phyloP scores from a whole-genome alignment of 345 rosid genomes.

The Dipteronia dyeriana region DNA sequence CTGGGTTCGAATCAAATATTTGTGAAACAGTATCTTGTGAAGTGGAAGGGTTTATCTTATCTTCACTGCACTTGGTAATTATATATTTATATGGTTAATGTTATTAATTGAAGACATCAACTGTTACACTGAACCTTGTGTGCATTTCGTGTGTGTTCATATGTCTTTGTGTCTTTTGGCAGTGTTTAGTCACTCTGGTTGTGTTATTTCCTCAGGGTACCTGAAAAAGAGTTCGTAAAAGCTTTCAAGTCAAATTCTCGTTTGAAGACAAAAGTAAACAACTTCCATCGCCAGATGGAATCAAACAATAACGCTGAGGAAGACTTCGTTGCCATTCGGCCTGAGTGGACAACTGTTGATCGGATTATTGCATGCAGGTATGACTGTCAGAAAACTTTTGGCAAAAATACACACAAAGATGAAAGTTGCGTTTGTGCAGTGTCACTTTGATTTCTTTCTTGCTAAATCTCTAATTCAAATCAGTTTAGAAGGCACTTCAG shows the following conservation, averaged over 20 bases:
- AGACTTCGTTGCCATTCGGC: slow-evolving; percentile 85
- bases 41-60: slow-evolving; percentile 98
- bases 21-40: slow-evolving; percentile 96
- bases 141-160: neutral
- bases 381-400: slow-evolving; percentile 19
- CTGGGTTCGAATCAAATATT: slow-evolving; percentile 68
- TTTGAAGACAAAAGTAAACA: slow-evolving; percentile 82
- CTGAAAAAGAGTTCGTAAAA: slow-evolving; percentile 87
- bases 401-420: neutral
- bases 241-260: slow-evolving; percentile 96
- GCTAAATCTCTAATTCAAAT: neutral
- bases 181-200: slow-evolving; percentile 12
- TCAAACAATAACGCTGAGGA: slow-evolving; percentile 72
- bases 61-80: slow-evolving; percentile 94
- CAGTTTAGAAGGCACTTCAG: neutral
- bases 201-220: slow-evolving; percentile 57
- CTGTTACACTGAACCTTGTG: neutral
- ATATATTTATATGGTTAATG: slow-evolving; percentile 34
- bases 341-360: slow-evolving; percentile 99
- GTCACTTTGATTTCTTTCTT: neutral
- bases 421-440: neutral
- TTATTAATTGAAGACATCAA: neutral
- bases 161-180: slow-evolving; percentile 7
- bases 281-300: slow-evolving; percentile 78
- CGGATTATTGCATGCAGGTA: slow-evolving; percentile 96